phyloP scores from a whole-genome alignment of 495 filamentous ascomycete species.

The Evernia prunastri region DNA sequence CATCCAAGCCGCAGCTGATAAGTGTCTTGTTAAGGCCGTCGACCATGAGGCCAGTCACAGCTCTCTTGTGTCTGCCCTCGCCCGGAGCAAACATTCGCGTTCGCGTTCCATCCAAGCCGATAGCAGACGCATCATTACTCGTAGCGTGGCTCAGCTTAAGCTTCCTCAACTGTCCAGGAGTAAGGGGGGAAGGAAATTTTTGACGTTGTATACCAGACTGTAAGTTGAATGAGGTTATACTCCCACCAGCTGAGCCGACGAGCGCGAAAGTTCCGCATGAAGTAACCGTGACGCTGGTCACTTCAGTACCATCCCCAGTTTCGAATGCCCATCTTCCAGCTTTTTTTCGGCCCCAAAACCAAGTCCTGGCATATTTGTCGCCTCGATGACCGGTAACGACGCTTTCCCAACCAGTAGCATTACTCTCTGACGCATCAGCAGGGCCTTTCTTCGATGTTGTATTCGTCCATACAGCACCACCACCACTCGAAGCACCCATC shows the following conservation, averaged over 20 bases:
- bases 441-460: conserved; percentile 48
- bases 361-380: conserved; percentile 80
- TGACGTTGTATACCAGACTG: conserved; percentile 85
- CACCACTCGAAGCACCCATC: conserved; percentile 69
- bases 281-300: conserved; percentile 79
- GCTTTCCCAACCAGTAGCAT: conserved; percentile 89
- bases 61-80: conserved; percentile 63
- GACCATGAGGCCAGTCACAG: conserved; percentile 78
- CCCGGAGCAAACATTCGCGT: conserved; percentile 37
- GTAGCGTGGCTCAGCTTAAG: conserved; percentile 48
- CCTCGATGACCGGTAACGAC: conserved; percentile 88
- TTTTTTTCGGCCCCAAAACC: conserved; percentile 94
- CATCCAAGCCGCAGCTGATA: conserved; percentile 81
- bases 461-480: conserved; percentile 70
- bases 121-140: conserved; percentile 25
- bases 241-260: conserved; percentile 75
- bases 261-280: conserved; percentile 90
- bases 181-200: conserved; percentile 68
- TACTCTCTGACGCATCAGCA: conserved; percentile 49
- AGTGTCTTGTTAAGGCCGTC: conserved; percentile 78
- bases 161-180: conserved; percentile 56
- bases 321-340: conserved; percentile 90
- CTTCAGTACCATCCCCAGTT: conserved; percentile 74
- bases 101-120: conserved; percentile 38
- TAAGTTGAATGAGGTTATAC: conserved; percentile 90